Evolutionary conservation across 2,329 filamentous ascomycete species (phyloP).

Genomic region (Colletotrichum sidae): DNA sequence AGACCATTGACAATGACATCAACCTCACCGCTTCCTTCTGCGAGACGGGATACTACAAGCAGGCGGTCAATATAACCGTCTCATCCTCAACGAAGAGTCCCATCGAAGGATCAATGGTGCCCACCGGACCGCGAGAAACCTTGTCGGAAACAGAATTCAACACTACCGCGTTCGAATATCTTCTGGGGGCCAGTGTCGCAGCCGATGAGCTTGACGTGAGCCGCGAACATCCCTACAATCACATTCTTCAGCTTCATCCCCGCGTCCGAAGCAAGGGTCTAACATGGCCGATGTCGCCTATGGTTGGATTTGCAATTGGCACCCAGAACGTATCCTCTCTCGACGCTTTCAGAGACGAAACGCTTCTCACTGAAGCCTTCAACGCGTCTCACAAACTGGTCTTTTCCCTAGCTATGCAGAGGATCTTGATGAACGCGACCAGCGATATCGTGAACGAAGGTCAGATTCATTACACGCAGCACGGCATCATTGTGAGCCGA

Average conservation of each 20-base stretch:
- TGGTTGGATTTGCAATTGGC: conserved; percentile 50
- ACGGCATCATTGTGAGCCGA: conserved; percentile 49
- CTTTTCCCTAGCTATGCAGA: conserved; percentile 44
- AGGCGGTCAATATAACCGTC: conserved; percentile 56
- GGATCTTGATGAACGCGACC: not conserved
- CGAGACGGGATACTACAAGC: conserved; percentile 57
- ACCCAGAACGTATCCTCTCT: conserved; percentile 27
- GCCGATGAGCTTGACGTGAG: not conserved
- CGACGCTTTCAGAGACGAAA: conserved; percentile 2
- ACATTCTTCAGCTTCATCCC: conserved; percentile 43
- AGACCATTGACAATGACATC: not conserved
- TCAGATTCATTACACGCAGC: conserved; percentile 33
- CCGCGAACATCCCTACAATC: conserved; percentile 42
- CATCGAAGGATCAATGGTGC: conserved; percentile 8
- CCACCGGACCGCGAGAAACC: conserved; percentile 13
- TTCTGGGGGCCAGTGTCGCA: conserved; percentile 45
- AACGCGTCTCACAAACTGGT: conserved; percentile 44
- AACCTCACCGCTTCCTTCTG: conserved; percentile 55
- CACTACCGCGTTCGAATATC: conserved; percentile 47
- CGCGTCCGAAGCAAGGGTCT: conserved; percentile 37
- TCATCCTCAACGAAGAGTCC: conserved; percentile 30
- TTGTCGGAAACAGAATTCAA: conserved; percentile 48
- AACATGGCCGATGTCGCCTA: conserved; percentile 41
- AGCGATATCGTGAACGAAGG: not conserved
- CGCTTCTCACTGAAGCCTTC: conserved; percentile 36